phyloP scores from a whole-genome alignment of 768 basidiomycete species.

The Amanita muscaria region DNA sequence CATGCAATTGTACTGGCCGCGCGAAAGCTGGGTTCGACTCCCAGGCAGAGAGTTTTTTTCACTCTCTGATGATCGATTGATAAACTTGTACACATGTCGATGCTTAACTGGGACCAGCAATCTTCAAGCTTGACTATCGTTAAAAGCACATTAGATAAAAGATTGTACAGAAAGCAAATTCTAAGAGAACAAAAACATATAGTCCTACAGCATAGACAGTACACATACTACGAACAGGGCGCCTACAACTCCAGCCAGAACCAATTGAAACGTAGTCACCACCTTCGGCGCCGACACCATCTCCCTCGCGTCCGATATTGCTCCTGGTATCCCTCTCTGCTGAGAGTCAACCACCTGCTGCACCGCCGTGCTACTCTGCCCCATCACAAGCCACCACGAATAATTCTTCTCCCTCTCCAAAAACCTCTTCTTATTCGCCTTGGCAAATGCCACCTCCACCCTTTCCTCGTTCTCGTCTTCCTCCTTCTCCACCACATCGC shows the following conservation, averaged over 20 bases:
- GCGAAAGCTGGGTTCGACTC: constrained; percentile 10
- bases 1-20: constrained; percentile 3
- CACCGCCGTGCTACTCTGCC: constrained; percentile 20
- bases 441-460: constrained; percentile 4
- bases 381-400: constrained; percentile 27
- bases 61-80: background rate
- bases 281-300: constrained; percentile 10
- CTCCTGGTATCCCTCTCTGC: constrained; percentile 17
- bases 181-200: background rate
- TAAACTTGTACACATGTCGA: no score
- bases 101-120: no score
- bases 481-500: background rate
- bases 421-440: constrained; percentile 5
- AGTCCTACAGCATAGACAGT: constrained; percentile 8
- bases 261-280: constrained; percentile 13
- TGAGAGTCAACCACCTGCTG: constrained; percentile 18
- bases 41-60: constrained; percentile 7
- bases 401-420: constrained; percentile 11
- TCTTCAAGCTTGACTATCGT: no score
- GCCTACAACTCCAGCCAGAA: constrained; percentile 12
- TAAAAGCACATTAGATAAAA: background rate
- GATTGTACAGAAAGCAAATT: background rate
- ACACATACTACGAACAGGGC: constrained; percentile 12
- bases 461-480: constrained; percentile 9
- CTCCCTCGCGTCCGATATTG: constrained; percentile 9